These are phyloP conservation scores for Colletotrichum theobromicola DNA, from an alignment of 2,329 filamentous ascomycete genomes.

Conservation along the genomic window DNA sequence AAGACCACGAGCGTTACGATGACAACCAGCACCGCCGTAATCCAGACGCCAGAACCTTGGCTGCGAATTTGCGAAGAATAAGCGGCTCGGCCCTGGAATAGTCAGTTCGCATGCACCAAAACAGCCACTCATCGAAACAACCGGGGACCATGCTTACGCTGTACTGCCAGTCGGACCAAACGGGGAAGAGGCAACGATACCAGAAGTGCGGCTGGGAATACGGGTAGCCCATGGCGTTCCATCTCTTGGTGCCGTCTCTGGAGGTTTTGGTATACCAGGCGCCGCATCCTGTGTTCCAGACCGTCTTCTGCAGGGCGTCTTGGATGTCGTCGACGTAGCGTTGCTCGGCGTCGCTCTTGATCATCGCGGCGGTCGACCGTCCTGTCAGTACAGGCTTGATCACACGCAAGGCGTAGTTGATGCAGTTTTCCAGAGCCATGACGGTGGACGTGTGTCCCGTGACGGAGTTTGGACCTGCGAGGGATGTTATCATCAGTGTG, in stretches of 20 bases:
- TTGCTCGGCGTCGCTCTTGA: conserved; percentile 39
- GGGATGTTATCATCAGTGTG: not conserved
- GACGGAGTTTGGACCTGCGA: conserved; percentile 58
- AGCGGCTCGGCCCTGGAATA: not conserved
- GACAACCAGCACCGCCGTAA: not conserved
- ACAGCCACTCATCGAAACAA: not conserved
- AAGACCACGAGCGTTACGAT: not conserved
- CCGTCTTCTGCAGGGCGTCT: conserved; percentile 32
- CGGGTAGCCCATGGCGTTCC: conserved; percentile 41
- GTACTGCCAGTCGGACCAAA: conserved; percentile 36
- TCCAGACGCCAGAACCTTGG: not conserved
- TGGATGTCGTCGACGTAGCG: conserved; percentile 37
- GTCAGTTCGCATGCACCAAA: not conserved
- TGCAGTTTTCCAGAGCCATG: conserved; percentile 64
- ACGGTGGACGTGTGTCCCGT: conserved; percentile 68
- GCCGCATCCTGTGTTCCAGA: conserved; percentile 33
- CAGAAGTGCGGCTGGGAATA: conserved; percentile 38
- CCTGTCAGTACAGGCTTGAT: conserved; percentile 52
- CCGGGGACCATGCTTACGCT: conserved; percentile 29
- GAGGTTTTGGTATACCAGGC: conserved; percentile 40
- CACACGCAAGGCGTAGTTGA: conserved; percentile 64
- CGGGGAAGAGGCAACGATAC: conserved; percentile 40
- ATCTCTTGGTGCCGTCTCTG: conserved; percentile 24
- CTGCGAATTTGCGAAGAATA: not conserved
- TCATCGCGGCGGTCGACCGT: conserved; percentile 30